Percentiles rank a stretch among this genome's conserved stretches.
Conservation (phyloP, 345 rosid genomes). For the Excoecaria cochinchinensis region DNA sequence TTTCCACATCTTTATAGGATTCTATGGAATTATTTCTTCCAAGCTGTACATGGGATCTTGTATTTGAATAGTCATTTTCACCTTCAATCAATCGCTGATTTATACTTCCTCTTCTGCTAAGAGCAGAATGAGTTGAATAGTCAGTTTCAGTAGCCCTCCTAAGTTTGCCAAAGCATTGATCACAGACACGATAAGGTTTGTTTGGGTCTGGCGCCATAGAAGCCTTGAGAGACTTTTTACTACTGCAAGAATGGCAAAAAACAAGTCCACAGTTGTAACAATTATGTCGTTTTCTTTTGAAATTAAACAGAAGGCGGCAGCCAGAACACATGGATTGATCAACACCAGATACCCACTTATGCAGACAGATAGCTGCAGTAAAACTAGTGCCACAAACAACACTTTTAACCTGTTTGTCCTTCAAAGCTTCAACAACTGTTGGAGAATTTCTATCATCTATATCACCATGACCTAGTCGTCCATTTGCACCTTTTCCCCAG, state of each 20-base stretch:
- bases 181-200: slow-evolving; percentile 67
- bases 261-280: slow-evolving; percentile 70
- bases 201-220: slow-evolving; percentile 58
- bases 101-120: slow-evolving; percentile 43
- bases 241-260: slow-evolving; percentile 58
- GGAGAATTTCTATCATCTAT: slow-evolving; percentile 41
- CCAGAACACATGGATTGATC: slow-evolving; percentile 53
- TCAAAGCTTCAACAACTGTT: slow-evolving; percentile 55
- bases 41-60: slow-evolving; percentile 35
- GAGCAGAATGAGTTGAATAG: slow-evolving; percentile 30
- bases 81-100: slow-evolving; percentile 35
- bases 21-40: slow-evolving; percentile 27
- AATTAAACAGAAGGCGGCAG: slow-evolving; percentile 51
- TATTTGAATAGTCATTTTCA: slow-evolving; percentile 30
- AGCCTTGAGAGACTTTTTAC: slow-evolving; percentile 56
- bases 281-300: slow-evolving; percentile 63
- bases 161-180: slow-evolving; percentile 53
- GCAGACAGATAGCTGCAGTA: slow-evolving; percentile 61
- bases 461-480: slow-evolving; percentile 65
- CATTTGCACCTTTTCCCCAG: slow-evolving; percentile 66
- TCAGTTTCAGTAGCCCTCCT: slow-evolving; percentile 36
- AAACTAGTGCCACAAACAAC: slow-evolving; percentile 55
- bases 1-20: slow-evolving; percentile 19
- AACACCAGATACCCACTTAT: slow-evolving; percentile 42
- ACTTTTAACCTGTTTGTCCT: slow-evolving; percentile 55